Conservation (phyloP, 306 rosid genomes). For the Citrullus mucosospermus region DNA sequence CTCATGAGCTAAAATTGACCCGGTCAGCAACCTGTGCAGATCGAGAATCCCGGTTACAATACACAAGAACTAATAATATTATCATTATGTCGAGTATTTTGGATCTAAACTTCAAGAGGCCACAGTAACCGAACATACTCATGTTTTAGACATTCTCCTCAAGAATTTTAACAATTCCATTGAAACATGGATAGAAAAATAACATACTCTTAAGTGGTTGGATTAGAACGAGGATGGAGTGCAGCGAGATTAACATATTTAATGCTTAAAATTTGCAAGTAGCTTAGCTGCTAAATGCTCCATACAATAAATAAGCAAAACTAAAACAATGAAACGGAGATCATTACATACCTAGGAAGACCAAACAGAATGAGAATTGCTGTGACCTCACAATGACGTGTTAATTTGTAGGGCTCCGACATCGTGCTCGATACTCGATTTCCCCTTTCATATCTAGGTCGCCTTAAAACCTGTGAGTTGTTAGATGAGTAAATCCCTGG, state of each 20-base stretch:
- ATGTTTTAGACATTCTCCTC: background rate
- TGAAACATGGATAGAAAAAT: background rate
- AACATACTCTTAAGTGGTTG: background rate
- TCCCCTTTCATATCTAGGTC: conserved; percentile 37
- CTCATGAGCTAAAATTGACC: conserved; percentile 94
- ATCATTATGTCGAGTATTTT: background rate
- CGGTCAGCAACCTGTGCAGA: conserved; percentile 67
- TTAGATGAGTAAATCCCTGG: conserved; percentile 15
- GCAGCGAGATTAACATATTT: background rate
- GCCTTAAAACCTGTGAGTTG: conserved; percentile 30
- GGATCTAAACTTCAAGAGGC: background rate
- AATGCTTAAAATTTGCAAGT: background rate
- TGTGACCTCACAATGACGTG: conserved; percentile 84
- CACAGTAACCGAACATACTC: background rate
- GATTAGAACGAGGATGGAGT: background rate
- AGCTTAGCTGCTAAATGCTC: background rate
- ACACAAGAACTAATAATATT: background rate
- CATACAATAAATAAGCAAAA: background rate
- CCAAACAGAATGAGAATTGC: conserved; percentile 89
- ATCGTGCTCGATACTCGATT: conserved; percentile 24
- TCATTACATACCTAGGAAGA: conserved; percentile 66
- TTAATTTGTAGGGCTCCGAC: conserved; percentile 47
- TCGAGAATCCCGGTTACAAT: background rate
- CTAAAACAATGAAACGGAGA: conserved; percentile 5
- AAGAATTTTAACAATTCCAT: background rate